A percentile compares a stretch with the other conserved stretches of the same genome.
Evolutionary conservation across 73 alveolate species (phyloP).

Genomic region (Blepharisma stoltei): DNA sequence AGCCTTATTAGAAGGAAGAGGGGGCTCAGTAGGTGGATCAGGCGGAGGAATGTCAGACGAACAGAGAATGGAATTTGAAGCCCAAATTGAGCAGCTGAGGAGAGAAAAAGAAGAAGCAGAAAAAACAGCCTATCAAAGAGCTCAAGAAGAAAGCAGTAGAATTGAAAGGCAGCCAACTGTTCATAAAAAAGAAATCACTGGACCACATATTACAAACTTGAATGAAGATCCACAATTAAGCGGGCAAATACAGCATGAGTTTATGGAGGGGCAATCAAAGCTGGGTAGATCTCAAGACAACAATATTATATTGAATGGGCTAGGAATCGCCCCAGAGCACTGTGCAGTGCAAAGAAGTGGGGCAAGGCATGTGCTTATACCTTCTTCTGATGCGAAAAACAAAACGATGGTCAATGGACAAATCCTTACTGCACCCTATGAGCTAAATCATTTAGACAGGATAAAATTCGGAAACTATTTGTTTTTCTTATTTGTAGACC

Average conservation of each 20-base stretch:
- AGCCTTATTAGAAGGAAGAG: constrained; percentile 62
- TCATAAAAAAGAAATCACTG: constrained; percentile 32
- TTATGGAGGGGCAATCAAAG: not conserved
- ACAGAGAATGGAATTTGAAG: not conserved
- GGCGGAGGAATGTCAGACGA: not conserved
- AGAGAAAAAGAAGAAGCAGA: constrained; percentile 25
- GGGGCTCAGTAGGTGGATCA: constrained; percentile 34
- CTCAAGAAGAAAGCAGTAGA: not conserved
- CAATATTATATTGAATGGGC: constrained; percentile 57
- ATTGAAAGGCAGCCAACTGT: constrained; percentile 8
- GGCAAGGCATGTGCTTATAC: constrained; percentile 48
- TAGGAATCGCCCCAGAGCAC: constrained; percentile 72
- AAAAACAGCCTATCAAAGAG: not conserved
- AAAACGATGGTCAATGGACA: constrained; percentile 78
- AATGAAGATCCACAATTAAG: constrained; percentile 85
- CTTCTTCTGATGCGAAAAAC: constrained; percentile 46
- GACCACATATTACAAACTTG: constrained; percentile 73
- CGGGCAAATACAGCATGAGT: constrained; percentile 1
- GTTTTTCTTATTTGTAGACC: constrained; percentile 46
- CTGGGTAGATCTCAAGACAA: not conserved
- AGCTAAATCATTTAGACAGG: constrained; percentile 47
- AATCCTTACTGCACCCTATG: constrained; percentile 40
- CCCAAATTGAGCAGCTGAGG: constrained; percentile 16
- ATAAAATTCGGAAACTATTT: constrained; percentile 52
- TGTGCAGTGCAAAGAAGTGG: constrained; percentile 54